phyloP scores from a whole-genome alignment of 2,329 filamentous ascomycete species.

The Apiospora phragmitis region DNA sequence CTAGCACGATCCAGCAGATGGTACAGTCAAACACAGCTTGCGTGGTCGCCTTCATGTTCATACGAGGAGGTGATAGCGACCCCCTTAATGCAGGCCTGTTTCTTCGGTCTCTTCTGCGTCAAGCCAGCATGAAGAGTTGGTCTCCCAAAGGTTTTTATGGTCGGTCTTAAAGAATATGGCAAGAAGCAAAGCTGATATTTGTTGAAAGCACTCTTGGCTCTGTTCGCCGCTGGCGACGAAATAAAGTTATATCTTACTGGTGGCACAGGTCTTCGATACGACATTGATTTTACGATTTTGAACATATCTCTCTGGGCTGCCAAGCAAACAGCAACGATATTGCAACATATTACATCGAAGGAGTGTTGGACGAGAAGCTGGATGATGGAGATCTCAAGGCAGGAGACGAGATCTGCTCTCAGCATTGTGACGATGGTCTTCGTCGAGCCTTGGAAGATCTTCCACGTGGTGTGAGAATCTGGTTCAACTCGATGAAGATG shows the following conservation, averaged over 20 bases:
- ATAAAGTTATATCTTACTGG: conserved; percentile 12
- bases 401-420: conserved; percentile 18
- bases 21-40: conserved; percentile 15
- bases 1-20: conserved; percentile 20
- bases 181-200: conserved; percentile 18
- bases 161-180: conserved; percentile 31
- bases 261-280: conserved; percentile 16
- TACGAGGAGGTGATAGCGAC: conserved; percentile 20
- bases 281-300: conserved; percentile 7
- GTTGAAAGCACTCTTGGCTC: conserved; percentile 17
- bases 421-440: conserved; percentile 24
- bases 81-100: conserved; percentile 23
- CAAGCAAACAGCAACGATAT: conserved; percentile 20
- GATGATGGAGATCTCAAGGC: conserved; percentile 15
- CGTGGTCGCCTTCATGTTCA: conserved; percentile 26
- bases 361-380: conserved; percentile 18
- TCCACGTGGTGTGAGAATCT: conserved; percentile 20
- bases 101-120: conserved; percentile 24
- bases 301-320: conserved; percentile 18
- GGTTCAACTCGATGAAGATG: conserved; percentile 21
- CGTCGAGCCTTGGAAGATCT: conserved; percentile 13
- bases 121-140: conserved; percentile 18
- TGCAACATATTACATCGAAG: conserved; percentile 20
- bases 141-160: too few species aligned
- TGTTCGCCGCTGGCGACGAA: conserved; percentile 19